Base-by-base conservation (phyloP, 345 rosid genomes). In the Firmiana major region DNA sequence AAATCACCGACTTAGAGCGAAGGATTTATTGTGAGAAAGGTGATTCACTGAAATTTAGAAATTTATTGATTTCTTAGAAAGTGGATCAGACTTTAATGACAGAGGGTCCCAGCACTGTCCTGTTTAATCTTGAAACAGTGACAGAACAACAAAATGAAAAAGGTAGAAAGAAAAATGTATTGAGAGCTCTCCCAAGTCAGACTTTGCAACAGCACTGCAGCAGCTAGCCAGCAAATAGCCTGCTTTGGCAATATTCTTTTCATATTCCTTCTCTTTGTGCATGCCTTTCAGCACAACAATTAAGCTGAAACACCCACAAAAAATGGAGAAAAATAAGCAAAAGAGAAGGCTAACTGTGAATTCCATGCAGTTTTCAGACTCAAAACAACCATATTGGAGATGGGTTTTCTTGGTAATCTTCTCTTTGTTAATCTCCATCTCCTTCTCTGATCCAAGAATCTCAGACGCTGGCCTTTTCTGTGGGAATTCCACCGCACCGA, bases 391-490 rank as follows among this genome's bases (percentile, higher is more conserved):
- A 60, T 42, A 13, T 36, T 16, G 19, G 15, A 70, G 38, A 36
- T 78, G 76, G 69, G 38, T 67, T 54, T 46, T 77, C 46, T 78
- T 82, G 42, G 21, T 75, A 5, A 16, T 81, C 10, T 22, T 34
- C 45, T 62, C 45, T 79, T 62, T 79, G 22, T 17, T 71, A n/a
- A 16, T 22, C 58, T 60, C 58, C 16, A 43, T 8, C 70, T 71
- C 82, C 3, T 10, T 69, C 11, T 79, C 85, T 12, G 89, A 87
- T 75, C 89, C 91, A 13, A 81, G 94, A 34, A 82, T 75, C 55
- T 74, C 84, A 3, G 78, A 73, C 11, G 75, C 92, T 1, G 83
- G 85, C 57, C 84, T 87, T 69, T 80, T 75, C 21, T 90, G 94
- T 54, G 81, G 85, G 63, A 54, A 22, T 34, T 11, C 79, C 43